Conservation (phyloP, 306 rosid genomes). For the Dicorynia guianensis region DNA sequence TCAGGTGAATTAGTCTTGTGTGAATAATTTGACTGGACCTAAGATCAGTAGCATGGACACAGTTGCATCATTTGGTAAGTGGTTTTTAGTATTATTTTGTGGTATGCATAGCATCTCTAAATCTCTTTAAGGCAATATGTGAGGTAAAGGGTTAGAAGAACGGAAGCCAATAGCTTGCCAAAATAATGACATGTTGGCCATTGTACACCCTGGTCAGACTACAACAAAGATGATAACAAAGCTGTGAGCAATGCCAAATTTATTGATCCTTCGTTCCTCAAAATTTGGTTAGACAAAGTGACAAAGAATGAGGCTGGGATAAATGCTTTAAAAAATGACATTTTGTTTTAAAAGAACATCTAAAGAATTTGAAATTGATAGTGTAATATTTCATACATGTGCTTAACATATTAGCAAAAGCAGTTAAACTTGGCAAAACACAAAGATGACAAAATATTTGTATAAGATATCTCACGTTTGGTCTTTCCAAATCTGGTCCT, state of each 20-base stretch:
- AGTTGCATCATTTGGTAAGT: slow-evolving; percentile 5
- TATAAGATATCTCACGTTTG: slow-evolving; percentile 80
- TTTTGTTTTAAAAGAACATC: no score
- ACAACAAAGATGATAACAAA: neutral
- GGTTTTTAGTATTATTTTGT: neutral
- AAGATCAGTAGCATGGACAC: neutral
- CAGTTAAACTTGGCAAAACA: slow-evolving; percentile 32
- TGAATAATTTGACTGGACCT: neutral
- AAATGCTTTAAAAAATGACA: neutral
- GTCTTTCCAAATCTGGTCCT: slow-evolving; percentile 99
- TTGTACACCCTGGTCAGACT: neutral
- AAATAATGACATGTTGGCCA: neutral
- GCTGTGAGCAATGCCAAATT: neutral
- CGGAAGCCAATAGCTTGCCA: neutral
- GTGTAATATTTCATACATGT: slow-evolving; percentile 17
- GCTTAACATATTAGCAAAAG: slow-evolving; percentile 25
- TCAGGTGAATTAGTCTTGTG: neutral
- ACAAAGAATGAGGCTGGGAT: neutral
- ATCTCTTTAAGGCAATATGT: neutral
- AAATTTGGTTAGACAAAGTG: slow-evolving; percentile 8
- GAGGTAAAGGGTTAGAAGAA: neutral
- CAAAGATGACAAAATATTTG: slow-evolving; percentile 16
- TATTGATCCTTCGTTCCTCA: neutral
- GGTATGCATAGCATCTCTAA: neutral
- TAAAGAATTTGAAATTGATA: neutral